Evolutionary conservation across 208 protist species (phyloP).

Genomic region (Wallacemonas sp.): DNA sequence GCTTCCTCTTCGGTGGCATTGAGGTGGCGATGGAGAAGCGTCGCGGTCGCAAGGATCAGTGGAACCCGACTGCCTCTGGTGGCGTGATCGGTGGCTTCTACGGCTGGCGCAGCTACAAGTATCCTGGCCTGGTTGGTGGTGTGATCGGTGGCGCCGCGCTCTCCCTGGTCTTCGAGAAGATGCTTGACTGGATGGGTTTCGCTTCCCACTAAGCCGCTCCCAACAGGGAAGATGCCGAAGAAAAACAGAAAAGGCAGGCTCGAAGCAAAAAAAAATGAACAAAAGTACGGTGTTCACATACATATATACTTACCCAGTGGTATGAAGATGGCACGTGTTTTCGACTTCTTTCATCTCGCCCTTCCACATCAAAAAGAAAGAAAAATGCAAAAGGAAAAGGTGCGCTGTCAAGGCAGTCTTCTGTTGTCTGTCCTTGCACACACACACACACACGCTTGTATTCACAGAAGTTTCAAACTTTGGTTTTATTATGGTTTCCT

Average conservation of each 20-base stretch:
- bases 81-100: conserved; percentile 77
- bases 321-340: too few species aligned
- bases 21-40: conserved; percentile 93
- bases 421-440: background rate
- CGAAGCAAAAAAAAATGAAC: background rate
- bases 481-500: background rate
- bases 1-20: conserved; percentile 87
- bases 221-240: too few species aligned
- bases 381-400: background rate
- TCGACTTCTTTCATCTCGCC: too few species aligned
- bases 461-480: background rate
- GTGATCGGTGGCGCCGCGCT: conserved; percentile 63
- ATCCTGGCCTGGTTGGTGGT: conserved; percentile 70
- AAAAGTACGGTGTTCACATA: too few species aligned
- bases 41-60: conserved; percentile 81
- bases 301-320: too few species aligned
- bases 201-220: conserved; percentile 52
- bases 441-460: background rate
- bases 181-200: conserved; percentile 77
- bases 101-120: conserved; percentile 82
- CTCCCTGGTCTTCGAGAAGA: conserved; percentile 79
- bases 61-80: conserved; percentile 80
- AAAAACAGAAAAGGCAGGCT: background rate
- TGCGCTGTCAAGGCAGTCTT: background rate
- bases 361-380: background rate